phyloP scores from a whole-genome alignment of 106 monocot species.

The Dioscorea zingiberensis region DNA sequence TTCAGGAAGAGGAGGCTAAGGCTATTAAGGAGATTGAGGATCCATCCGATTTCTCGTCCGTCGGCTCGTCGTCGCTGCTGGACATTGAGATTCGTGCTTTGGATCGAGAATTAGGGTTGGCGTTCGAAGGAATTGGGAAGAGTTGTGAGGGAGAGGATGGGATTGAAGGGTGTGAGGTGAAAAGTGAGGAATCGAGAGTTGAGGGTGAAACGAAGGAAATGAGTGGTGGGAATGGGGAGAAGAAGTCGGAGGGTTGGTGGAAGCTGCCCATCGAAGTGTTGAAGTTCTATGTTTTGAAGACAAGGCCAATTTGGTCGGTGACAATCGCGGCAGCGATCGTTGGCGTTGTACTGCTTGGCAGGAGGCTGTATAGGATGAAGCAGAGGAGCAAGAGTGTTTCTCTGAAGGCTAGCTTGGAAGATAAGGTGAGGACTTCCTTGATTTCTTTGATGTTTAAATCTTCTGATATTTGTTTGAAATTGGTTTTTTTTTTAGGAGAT shows the following conservation, averaged over 20 bases:
- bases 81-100: neutral
- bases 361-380: slow-evolving; percentile 38
- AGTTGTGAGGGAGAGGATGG: neutral
- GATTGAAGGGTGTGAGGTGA: neutral
- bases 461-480: no score
- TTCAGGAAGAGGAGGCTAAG: no score
- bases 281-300: slow-evolving; percentile 26
- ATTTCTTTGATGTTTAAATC: neutral
- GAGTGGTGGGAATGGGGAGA: neutral
- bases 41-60: neutral
- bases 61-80: neutral
- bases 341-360: slow-evolving; percentile 29
- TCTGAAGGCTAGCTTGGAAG: slow-evolving; percentile 22
- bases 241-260: slow-evolving; percentile 28
- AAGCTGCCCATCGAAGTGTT: slow-evolving; percentile 33
- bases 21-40: no score
- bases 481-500: no score
- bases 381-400: slow-evolving; percentile 15
- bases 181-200: neutral
- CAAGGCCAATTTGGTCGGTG: slow-evolving; percentile 44
- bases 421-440: slow-evolving; percentile 33
- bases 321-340: slow-evolving; percentile 32
- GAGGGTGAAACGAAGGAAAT: neutral
- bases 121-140: neutral
- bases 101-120: slow-evolving; percentile 2